Evolutionary conservation across 176 grass and related monocot genomes (phyloP).

Genomic region (Oryza officinalis): DNA sequence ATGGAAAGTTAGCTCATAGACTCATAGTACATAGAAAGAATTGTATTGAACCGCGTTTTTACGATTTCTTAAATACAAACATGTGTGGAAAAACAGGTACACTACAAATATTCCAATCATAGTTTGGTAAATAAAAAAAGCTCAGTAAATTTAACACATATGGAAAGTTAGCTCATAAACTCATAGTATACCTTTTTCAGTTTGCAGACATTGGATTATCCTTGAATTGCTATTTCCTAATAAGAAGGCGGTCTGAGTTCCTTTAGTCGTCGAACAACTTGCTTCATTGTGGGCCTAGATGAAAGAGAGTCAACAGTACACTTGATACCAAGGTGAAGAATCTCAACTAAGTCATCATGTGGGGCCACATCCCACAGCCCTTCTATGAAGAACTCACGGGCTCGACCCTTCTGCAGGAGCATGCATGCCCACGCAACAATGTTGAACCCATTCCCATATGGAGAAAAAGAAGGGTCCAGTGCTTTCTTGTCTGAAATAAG

Average conservation of each 20-base stretch:
- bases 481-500: constrained; percentile 92
- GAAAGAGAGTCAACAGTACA: constrained; percentile 86
- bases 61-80: constrained; percentile 18
- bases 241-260: constrained; percentile 77
- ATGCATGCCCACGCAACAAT: constrained; percentile 96
- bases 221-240: constrained; percentile 38
- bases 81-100: neutral
- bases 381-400: constrained; percentile 92
- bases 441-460: constrained; percentile 98
- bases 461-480: constrained; percentile 92
- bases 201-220: constrained; percentile 1
- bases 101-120: neutral
- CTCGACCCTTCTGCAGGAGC: constrained; percentile 81
- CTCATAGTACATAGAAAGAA: no score
- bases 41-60: no score
- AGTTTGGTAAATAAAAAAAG: neutral
- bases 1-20: constrained; percentile 18
- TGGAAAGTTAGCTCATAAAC: constrained; percentile 5
- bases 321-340: constrained; percentile 88
- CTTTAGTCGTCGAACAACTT: constrained; percentile 85
- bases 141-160: neutral
- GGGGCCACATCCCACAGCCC: constrained; percentile 87
- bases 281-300: constrained; percentile 92
- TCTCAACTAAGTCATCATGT: constrained; percentile 91
- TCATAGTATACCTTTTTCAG: constrained; percentile 39